phyloP scores from a whole-genome alignment of 768 basidiomycete genomes.

The Boletus fagicola region DNA sequence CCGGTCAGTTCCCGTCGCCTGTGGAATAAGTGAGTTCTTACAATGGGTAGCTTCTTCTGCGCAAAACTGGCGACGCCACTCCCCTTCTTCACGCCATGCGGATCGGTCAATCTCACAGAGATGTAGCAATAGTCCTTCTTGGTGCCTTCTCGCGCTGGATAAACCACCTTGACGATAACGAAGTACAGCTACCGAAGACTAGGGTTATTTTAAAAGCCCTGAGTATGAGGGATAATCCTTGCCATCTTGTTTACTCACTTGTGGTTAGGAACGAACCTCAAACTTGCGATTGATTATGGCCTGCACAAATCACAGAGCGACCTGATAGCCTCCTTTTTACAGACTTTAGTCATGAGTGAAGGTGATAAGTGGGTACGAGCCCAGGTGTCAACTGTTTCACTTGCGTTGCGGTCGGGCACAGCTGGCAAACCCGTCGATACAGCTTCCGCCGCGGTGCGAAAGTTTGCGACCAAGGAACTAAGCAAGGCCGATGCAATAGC shows the following conservation, averaged over 20 bases:
- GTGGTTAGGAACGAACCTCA: conserved; percentile 74
- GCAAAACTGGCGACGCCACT: conserved; percentile 80
- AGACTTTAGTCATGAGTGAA: conserved; percentile 95
- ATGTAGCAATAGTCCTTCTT: conserved; percentile 82
- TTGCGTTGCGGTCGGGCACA: conserved; percentile 66
- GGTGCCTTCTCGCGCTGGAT: conserved; percentile 92
- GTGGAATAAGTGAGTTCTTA: background rate
- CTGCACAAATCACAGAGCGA: conserved; percentile 77
- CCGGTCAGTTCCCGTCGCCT: conserved; percentile 48
- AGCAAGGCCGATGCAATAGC: conserved; percentile 77
- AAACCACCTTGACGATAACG: conserved; percentile 81
- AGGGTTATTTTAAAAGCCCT: conserved; percentile 74
- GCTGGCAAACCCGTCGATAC: conserved; percentile 71
- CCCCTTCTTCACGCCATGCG: conserved; percentile 91
- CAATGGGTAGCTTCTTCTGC: conserved; percentile 62
- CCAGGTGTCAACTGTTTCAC: conserved; percentile 63
- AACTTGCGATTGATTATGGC: conserved; percentile 89
- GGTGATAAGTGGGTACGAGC: conserved; percentile 87
- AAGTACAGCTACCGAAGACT: conserved; percentile 66
- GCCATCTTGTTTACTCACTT: conserved; percentile 73
- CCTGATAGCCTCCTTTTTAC: conserved; percentile 88
- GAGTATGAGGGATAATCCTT: conserved; percentile 66
- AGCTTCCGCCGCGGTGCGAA: conserved; percentile 74
- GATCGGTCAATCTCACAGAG: conserved; percentile 69
- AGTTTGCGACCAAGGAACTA: conserved; percentile 85